Evolutionary conservation across 2,329 filamentous ascomycete genomes (phyloP).

Genomic region (Fusarium proliferatum): DNA sequence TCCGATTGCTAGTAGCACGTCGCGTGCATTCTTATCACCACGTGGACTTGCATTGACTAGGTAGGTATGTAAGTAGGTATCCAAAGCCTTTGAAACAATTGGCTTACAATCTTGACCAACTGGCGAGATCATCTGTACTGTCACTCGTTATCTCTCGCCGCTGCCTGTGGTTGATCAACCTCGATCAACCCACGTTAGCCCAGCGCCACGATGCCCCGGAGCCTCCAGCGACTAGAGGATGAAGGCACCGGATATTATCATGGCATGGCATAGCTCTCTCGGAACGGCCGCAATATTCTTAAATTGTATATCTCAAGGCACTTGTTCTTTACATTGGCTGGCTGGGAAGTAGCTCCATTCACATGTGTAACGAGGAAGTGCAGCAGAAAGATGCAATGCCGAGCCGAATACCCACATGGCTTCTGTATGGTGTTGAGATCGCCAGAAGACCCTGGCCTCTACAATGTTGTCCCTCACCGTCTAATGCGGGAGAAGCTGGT

Average conservation of each 20-base stretch:
- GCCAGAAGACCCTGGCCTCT: constrained; percentile 18
- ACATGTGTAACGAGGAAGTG: constrained; percentile 23
- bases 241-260: neutral
- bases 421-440: constrained; percentile 23
- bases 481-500: constrained; percentile 16
- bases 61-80: neutral
- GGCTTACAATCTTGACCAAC: constrained; percentile 5
- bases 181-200: neutral
- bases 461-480: constrained; percentile 26
- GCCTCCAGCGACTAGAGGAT: constrained; percentile 3
- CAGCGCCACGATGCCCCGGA: constrained; percentile 4
- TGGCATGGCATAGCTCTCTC: neutral
- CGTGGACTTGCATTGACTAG: constrained; percentile 9
- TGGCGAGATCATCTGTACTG: neutral
- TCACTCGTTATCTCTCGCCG: constrained; percentile 8
- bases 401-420: constrained; percentile 29
- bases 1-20: neutral
- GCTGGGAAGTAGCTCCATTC: neutral
- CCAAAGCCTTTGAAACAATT: neutral
- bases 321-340: neutral
- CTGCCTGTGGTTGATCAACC: constrained; percentile 1
- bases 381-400: neutral
- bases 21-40: constrained; percentile 16
- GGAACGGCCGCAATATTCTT: neutral
- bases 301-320: neutral